Base-by-base conservation (phyloP, 2,329 filamentous ascomycete species). In the Colletotrichum noveboracense region DNA sequence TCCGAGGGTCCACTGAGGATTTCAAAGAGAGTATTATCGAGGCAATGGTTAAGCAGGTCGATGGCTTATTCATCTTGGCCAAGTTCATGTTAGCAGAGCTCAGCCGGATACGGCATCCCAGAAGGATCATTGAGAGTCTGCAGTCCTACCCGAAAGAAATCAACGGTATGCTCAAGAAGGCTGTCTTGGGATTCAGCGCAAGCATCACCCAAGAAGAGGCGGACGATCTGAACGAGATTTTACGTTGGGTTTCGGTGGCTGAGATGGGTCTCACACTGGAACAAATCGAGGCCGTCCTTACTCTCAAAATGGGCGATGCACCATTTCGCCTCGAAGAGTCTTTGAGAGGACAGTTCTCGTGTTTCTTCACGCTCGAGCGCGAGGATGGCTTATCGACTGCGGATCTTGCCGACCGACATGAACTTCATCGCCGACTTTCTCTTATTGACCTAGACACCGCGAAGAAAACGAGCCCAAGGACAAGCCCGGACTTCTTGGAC, bases 51-150 rank as follows among this genome's bases (percentile, higher is more conserved):
- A 82, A 82, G 7, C 85, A 86, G 24, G 87, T 87, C 1, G 85
- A 87, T 24, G 88, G 87, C 0, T 83, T 89, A 21, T 89, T 89
- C 77, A 87, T 89, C 24, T 83, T 88, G 61, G 88, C 87, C 62
- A 86, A 88, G 71, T 85, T 89, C 60, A 89, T 89, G 87, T 71
- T 91, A 5, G 86, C 86, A 7, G 89, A 91, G 65, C 81, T 89
- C 5, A 85, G 83, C 26, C 85, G 86, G 36, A 85, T 88, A 71
- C 82, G 84, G 5, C 87, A 88, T 58, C 86, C 87, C 0, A 82
- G 84, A 8, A 86, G 86, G 1, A 89, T 85, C 2, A 83, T 86
- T 7, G 83, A 87, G 24, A 86, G 86, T 56, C 79, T 91, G 0
- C 81, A 85, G 24, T 81, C 83, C 0, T 89, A 89, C 52, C 87